Percentiles rank a stretch among this genome's conserved stretches.
phyloP scores from a whole-genome alignment of 192 early-diverging fungal genomes.

The Coemansia sp. region DNA sequence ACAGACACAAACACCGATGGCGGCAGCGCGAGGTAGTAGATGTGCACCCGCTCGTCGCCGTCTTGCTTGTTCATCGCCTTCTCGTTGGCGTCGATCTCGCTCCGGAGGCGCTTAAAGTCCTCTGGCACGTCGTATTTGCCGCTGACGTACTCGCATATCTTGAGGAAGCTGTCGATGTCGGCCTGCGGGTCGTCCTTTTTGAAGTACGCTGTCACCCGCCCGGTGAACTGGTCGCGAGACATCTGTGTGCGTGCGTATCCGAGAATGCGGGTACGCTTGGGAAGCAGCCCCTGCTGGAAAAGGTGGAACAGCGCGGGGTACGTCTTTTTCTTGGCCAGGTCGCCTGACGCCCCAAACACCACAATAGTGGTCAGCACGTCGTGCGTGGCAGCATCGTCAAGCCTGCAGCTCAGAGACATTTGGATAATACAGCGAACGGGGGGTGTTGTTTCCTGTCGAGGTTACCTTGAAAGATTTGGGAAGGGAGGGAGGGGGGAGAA shows the following conservation, averaged over 20 bases:
- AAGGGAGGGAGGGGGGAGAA: too few species aligned
- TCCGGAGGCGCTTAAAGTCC: slow-evolving; percentile 69
- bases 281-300: slow-evolving; percentile 80
- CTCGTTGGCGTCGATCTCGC: slow-evolving; percentile 64
- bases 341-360: slow-evolving; percentile 89
- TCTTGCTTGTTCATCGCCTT: slow-evolving; percentile 32
- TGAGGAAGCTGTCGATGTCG: slow-evolving; percentile 63
- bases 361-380: slow-evolving; percentile 56
- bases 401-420: slow-evolving; percentile 51
- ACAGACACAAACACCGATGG: slow-evolving; percentile 93
- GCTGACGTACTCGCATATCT: slow-evolving; percentile 71
- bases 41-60: slow-evolving; percentile 60
- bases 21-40: slow-evolving; percentile 97
- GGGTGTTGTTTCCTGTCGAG: not conserved
- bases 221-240: slow-evolving; percentile 64
- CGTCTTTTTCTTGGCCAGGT: slow-evolving; percentile 98
- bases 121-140: slow-evolving; percentile 82
- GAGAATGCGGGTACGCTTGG: slow-evolving; percentile 71
- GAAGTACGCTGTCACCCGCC: slow-evolving; percentile 68
- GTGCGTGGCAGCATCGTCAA: slow-evolving; percentile 49
- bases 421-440: not conserved
- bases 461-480: not conserved
- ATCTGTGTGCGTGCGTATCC: slow-evolving; percentile 90
- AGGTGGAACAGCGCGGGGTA: slow-evolving; percentile 95
- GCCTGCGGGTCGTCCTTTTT: slow-evolving; percentile 28